Percentiles rank a stretch among this genome's conserved stretches.
Evolutionary conservation across 768 basidiomycete genomes (phyloP).

Genomic region (Tulasnella sp.): DNA sequence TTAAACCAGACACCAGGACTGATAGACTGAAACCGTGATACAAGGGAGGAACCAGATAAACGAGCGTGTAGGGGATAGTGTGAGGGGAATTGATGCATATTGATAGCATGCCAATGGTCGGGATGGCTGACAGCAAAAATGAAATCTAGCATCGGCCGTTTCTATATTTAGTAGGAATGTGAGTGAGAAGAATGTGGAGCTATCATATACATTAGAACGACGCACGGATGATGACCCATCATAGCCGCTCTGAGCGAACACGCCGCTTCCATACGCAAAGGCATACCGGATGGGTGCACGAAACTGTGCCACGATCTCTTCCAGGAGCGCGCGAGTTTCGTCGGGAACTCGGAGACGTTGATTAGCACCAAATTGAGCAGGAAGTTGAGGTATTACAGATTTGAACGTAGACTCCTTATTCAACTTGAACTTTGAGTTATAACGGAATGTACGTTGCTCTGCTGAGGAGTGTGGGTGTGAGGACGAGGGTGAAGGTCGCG

Average conservation of each 20-base stretch:
- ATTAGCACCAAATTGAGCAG: slow-evolving; percentile 52
- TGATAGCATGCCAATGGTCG: slow-evolving; percentile 87
- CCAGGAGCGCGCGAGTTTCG: slow-evolving; percentile 65
- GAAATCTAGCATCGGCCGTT: slow-evolving; percentile 83
- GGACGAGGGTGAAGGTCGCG: slow-evolving; percentile 3
- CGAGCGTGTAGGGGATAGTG: slow-evolving; percentile 90
- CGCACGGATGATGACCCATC: slow-evolving; percentile 12
- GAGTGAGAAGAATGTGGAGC: background rate
- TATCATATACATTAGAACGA: slow-evolving; percentile 18
- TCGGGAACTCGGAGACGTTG: slow-evolving; percentile 69
- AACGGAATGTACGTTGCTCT: background rate
- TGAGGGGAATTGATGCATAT: slow-evolving; percentile 78
- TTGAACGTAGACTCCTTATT: slow-evolving; percentile 7
- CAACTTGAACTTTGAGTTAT: background rate
- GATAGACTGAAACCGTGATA: slow-evolving; percentile 61
- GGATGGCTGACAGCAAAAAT: slow-evolving; percentile 92
- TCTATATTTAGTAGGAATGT: slow-evolving; percentile 16
- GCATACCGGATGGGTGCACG: slow-evolving; percentile 91
- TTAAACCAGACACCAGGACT: slow-evolving; percentile 95
- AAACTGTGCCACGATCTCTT: slow-evolving; percentile 66
- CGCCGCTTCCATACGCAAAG: slow-evolving; percentile 93
- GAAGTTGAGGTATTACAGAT: slow-evolving; percentile 11
- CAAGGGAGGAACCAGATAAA: slow-evolving; percentile 66
- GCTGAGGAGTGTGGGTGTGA: background rate
- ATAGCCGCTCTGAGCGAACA: slow-evolving; percentile 87